These are phyloP conservation scores for Lantana camara DNA, from an alignment of 257 asterid genomes.

Conservation along the genomic window DNA sequence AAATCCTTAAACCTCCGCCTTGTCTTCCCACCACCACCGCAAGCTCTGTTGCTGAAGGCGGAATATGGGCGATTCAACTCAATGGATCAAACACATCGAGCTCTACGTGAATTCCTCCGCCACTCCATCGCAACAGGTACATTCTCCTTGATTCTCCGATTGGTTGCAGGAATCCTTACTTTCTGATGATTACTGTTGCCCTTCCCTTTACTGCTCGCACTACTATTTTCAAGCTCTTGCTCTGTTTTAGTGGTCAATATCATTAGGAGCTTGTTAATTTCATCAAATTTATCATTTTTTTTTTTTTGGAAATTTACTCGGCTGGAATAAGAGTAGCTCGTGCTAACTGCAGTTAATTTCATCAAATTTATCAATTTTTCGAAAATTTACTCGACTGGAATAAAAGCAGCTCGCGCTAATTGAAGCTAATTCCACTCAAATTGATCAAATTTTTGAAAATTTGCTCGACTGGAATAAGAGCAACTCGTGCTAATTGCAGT, in stretches of 20 bases:
- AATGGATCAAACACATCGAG: slow-evolving; percentile 70
- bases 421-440: no score
- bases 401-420: no score
- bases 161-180: not conserved
- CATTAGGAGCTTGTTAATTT: not conserved
- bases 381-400: no score
- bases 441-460: no score
- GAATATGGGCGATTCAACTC: slow-evolving; percentile 53
- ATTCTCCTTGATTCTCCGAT: slow-evolving; percentile 5
- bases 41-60: not conserved
- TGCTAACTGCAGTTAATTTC: no score
- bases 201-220: not conserved
- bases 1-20: slow-evolving; percentile 44
- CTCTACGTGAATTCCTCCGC: slow-evolving; percentile 66
- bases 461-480: no score
- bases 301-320: no score
- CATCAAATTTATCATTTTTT: no score
- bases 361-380: no score
- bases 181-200: slow-evolving; percentile 2
- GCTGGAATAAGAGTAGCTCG: no score
- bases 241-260: not conserved
- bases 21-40: not conserved
- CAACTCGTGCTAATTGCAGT: no score
- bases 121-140: slow-evolving; percentile 72
- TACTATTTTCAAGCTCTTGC: not conserved